Evolutionary conservation across 345 rosid genomes (phyloP).

Genomic region (Acer saccharum): DNA sequence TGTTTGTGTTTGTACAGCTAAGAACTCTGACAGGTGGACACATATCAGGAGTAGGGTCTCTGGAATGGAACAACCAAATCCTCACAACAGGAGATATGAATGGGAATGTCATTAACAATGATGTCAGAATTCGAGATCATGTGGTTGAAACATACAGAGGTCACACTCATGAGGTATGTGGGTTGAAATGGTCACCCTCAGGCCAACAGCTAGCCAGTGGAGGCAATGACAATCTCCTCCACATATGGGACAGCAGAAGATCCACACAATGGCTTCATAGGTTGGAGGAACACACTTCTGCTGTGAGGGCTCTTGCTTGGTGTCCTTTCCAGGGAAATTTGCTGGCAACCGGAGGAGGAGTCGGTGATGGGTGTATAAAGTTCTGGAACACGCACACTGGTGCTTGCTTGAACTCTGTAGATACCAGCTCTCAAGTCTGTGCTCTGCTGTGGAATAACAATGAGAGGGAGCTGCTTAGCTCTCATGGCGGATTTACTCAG

Average conservation of each 20-base stretch:
- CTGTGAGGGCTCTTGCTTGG: constrained; percentile 64
- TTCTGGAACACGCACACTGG: constrained; percentile 58
- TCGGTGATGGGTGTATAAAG: constrained; percentile 42
- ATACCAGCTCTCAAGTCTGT: constrained; percentile 54
- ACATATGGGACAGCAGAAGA: constrained; percentile 13
- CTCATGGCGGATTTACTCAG: constrained; percentile 46
- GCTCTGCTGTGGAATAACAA: constrained; percentile 54
- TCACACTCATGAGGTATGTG: too few relatives aligned
- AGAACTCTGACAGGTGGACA: too few relatives aligned
- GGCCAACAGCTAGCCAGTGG: too few relatives aligned
- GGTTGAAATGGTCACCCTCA: too few relatives aligned
- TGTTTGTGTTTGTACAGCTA: too few relatives aligned
- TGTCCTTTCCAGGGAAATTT: constrained; percentile 59
- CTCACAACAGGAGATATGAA: constrained; percentile 56
- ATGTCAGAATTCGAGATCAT: constrained; percentile 47
- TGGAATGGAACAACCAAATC: constrained; percentile 53
- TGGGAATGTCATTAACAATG: constrained; percentile 45
- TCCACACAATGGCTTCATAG: constrained; percentile 53
- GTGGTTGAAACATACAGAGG: constrained; percentile 40
- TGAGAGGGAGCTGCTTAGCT: constrained; percentile 53
- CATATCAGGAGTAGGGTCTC: constrained; percentile 38
- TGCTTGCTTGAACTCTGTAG: constrained; percentile 51
- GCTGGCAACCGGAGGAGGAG: constrained; percentile 59
- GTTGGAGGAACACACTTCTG: constrained; percentile 55
- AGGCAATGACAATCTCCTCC: too few relatives aligned